Base-by-base conservation (phyloP, 2,329 filamentous ascomycete species). In the Aciculosporium take region DNA sequence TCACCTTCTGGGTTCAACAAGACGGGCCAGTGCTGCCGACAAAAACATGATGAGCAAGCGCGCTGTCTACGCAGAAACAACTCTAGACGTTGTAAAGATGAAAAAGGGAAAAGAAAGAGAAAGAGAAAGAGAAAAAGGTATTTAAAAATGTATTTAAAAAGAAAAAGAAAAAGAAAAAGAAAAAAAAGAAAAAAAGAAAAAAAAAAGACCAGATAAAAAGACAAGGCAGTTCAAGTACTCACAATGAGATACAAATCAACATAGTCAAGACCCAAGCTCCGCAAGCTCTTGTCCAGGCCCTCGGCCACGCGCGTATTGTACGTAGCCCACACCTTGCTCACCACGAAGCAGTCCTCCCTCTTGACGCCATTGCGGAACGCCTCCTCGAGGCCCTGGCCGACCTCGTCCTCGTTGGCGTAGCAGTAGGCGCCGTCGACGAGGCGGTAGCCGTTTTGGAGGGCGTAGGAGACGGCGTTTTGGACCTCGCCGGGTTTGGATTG, bases 241-340 rank as follows among this genome's bases (percentile, higher is more conserved):
- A 68, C 65, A 43, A 93, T 74, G 29, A 93, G 69, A 57, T 76
- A 86, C 43, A 93, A 66, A 57, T 93, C 86, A 5, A 93, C 72
- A 57, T 93, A 89, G 49, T 86, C 81, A 37, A 91, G 66, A 2
- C 84, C 82, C 28, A 93, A 65, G 45, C 72, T 71, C 62, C 79
- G 74, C 57, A 91, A 66, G 53, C 79, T 83, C 69, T 80, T 78
- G 49, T 85, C 75, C 28, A 91, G 69, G 28, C 72, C 77, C 52
- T 81, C 65, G 61, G 82, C 78, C 5, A 77, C 77, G 6, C 79
- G 70, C 28, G 74, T 75, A 60, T 81, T 79, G 65, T 83, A 88
- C 39, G 82, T 85, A 54, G 78, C 81, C 83, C 85, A 93, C 29
- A 88, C 72, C 71, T 94, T 93, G 53, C 79, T 85, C 41, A 84